Evolutionary conservation across 1,139 yeast species (phyloP), one percentile per base, ranked within the genome.

Genomic region (Yamadazyma jaroonii): DNA sequence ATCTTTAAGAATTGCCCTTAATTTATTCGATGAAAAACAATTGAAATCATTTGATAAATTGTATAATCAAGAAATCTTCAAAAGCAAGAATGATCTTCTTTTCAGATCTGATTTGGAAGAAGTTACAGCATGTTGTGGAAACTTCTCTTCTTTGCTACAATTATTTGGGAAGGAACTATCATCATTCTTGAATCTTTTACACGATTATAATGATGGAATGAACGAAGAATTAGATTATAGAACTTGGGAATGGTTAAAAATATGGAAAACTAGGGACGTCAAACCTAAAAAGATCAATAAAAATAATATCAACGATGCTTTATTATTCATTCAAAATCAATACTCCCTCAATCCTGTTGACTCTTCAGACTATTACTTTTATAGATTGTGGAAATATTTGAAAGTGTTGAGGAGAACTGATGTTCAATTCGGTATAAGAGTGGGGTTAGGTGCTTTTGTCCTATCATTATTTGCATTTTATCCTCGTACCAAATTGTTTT

Each of bases 61-160:
- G 7, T 85, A 85, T 53, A 59, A 67, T 6, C 87, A 81, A 47
- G 76, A 73, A 3, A 62, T 78, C 6, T 82, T 82, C 58, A 62
- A 66, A 25, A 40, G 50, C 21, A 44, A 48, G 20, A 50, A 68
- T 0, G 68, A 65, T 30, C 52, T 64, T 34, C 58, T 64, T n/a
- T 67, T 70, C 34, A 71, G 74, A 42, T 76, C 85, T 1, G 83
- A 81, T 42, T 84, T 82, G 47, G 95, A 86, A 56, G 92, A 84
- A 46, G 84, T 84, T 4, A 85, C 92, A 1, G 95, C 95, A 0
- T 78, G 87, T 39, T 85, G 94, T 62, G 94, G 92, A 2, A 84
- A 86, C 52, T 86, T 85, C 53, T 73, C 89, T 0, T 76, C 81
- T 26, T 70, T 84, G 25, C 54, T 87, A 29, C 75, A 77, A 3